phyloP scores from a whole-genome alignment of 352 stramenopile species.

The Globisporangium sylvaticum region DNA sequence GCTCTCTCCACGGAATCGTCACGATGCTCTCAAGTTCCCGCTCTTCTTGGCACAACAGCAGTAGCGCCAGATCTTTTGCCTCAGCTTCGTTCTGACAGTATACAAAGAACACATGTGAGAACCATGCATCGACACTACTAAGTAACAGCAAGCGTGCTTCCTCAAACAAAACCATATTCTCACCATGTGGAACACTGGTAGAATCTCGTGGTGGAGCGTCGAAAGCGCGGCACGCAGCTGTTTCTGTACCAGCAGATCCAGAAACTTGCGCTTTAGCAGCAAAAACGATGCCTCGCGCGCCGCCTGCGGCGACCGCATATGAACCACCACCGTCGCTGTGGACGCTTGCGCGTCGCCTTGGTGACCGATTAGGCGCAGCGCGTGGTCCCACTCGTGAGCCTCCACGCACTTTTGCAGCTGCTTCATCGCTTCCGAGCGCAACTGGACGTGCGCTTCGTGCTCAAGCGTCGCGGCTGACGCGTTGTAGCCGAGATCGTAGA shows the following conservation, averaged over 20 bases:
- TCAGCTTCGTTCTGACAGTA: conserved; percentile 37
- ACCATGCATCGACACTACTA: neutral
- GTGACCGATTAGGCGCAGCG: conserved; percentile 34
- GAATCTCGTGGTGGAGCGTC: conserved; percentile 71
- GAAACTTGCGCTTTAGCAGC: conserved; percentile 66
- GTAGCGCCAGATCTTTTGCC: conserved; percentile 41
- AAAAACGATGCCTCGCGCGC: conserved; percentile 39
- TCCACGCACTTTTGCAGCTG: conserved; percentile 38
- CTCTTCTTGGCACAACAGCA: conserved; percentile 54
- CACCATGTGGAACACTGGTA: conserved; percentile 37
- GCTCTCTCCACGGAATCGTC: conserved; percentile 38
- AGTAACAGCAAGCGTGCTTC: neutral
- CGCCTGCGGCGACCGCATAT: conserved; percentile 47
- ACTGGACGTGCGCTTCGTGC: conserved; percentile 47
- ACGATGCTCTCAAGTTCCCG: conserved; percentile 32
- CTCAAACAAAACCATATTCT: neutral
- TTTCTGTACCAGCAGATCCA: conserved; percentile 39
- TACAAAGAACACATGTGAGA: neutral
- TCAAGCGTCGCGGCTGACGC: conserved; percentile 45
- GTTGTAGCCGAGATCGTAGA: conserved; percentile 65
- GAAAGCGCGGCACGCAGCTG: conserved; percentile 37
- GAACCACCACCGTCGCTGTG: neutral
- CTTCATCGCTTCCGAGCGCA: conserved; percentile 55
- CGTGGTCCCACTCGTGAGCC: conserved; percentile 46
- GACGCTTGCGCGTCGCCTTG: neutral